Percentiles rank a stretch among this genome's conserved stretches.
Conservation (phyloP, 371 early-diverging fungal genomes). For the Choanephora cucurbitarum region DNA sequence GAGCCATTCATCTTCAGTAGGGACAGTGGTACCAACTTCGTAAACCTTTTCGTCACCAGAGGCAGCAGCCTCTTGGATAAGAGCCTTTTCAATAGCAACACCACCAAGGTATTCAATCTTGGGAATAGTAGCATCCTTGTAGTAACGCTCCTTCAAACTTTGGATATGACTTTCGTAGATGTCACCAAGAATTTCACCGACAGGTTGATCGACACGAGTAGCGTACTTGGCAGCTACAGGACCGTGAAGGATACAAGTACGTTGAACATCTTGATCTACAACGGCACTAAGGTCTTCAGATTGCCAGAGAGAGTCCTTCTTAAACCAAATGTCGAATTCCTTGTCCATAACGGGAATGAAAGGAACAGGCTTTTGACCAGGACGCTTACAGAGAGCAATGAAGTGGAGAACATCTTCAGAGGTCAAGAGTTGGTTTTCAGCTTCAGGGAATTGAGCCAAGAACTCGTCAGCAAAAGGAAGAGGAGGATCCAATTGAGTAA, state of each 20-base stretch:
- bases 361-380: conserved; percentile 89
- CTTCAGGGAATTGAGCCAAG: conserved; percentile 79
- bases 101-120: conserved; percentile 84
- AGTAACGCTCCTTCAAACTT: conserved; percentile 77
- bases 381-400: conserved; percentile 78
- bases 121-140: conserved; percentile 73
- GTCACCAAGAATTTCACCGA: conserved; percentile 85
- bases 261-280: conserved; percentile 86
- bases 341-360: conserved; percentile 92
- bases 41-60: conserved; percentile 52
- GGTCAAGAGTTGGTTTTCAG: conserved; percentile 77
- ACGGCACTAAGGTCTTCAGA: conserved; percentile 92
- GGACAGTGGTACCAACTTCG: conserved; percentile 52
- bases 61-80: conserved; percentile 24
- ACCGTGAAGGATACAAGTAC: conserved; percentile 95
- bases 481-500: conserved; percentile 72
- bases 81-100: conserved; percentile 33
- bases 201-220: conserved; percentile 83
- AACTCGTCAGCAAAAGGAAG: conserved; percentile 69
- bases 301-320: conserved; percentile 98
- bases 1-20: conserved; percentile 80
- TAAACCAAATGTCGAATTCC: conserved; percentile 93
- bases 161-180: conserved; percentile 86
- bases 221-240: conserved; percentile 88
- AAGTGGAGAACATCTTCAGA: conserved; percentile 93